Conservation (phyloP, 2,329 filamentous ascomycete species). For the Septoria linicola region DNA sequence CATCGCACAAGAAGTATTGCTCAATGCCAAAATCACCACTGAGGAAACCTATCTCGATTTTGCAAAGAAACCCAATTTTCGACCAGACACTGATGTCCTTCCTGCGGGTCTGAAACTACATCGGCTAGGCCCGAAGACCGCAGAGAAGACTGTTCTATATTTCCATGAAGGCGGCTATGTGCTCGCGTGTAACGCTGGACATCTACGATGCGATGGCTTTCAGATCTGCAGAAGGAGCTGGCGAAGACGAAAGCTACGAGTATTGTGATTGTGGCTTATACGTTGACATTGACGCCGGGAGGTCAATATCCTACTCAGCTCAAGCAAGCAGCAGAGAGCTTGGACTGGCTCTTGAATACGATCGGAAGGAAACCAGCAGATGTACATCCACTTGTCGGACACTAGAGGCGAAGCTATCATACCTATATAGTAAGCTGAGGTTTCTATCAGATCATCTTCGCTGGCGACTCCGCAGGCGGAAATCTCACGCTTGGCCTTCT, state of each 20-base stretch:
- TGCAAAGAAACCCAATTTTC: slow-evolving; percentile 38
- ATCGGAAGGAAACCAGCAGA: slow-evolving; percentile 39
- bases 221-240: slow-evolving; percentile 47
- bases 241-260: slow-evolving; percentile 43
- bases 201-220: slow-evolving; percentile 50
- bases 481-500: slow-evolving; percentile 49
- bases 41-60: slow-evolving; percentile 40
- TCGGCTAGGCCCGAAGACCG: slow-evolving; percentile 46
- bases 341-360: slow-evolving; percentile 45
- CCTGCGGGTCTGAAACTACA: slow-evolving; percentile 47
- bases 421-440: too few relatives aligned
- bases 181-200: slow-evolving; percentile 47
- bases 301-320: slow-evolving; percentile 51
- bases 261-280: slow-evolving; percentile 58
- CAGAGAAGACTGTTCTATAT: slow-evolving; percentile 47
- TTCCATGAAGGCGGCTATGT: slow-evolving; percentile 58
- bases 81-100: slow-evolving; percentile 42
- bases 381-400: slow-evolving; percentile 22
- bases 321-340: slow-evolving; percentile 46
- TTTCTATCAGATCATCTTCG: slow-evolving; percentile 50
- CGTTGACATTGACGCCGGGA: slow-evolving; percentile 50
- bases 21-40: slow-evolving; percentile 31
- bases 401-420: too few relatives aligned
- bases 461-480: slow-evolving; percentile 56
- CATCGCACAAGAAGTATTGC: slow-evolving; percentile 41